Evolutionary conservation across 2,329 filamentous ascomycete genomes (phyloP).

Genomic region (Parascedosporium putredinis): DNA sequence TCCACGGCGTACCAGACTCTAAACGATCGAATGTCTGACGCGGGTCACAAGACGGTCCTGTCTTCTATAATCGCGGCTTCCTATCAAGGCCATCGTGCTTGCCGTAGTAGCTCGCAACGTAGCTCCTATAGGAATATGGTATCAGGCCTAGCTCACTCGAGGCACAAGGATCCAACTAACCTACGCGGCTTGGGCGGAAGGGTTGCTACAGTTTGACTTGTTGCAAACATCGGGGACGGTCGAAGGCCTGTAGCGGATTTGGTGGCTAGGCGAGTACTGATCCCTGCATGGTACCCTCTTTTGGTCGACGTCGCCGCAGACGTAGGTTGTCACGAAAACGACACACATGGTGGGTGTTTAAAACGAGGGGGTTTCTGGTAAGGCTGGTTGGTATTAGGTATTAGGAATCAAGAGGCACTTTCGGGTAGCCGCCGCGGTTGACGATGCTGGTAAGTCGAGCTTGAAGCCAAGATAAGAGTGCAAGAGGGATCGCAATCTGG

Average conservation of each 20-base stretch:
- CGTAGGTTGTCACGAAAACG: constrained; percentile 2
- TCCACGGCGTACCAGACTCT: background rate
- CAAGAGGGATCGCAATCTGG: too few relatives aligned
- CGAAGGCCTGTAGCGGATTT: background rate
- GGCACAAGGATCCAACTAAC: constrained; percentile 1
- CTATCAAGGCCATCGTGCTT: background rate
- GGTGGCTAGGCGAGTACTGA: background rate
- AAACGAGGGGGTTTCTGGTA: background rate
- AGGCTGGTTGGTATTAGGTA: background rate
- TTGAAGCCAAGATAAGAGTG: too few relatives aligned
- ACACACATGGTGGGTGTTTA: constrained; percentile 2
- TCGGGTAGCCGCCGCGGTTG: too few relatives aligned
- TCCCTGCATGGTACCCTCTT: background rate
- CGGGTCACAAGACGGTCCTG: background rate
- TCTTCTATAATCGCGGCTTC: constrained; percentile 2
- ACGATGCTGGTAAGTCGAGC: too few relatives aligned
- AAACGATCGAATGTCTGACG: background rate
- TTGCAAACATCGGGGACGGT: constrained; percentile 6
- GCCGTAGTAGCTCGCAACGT: background rate
- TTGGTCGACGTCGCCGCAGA: constrained; percentile 1
- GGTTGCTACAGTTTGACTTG: constrained; percentile 4
- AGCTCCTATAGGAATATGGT: background rate
- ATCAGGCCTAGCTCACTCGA: background rate
- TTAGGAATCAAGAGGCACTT: background rate
- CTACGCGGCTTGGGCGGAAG: constrained; percentile 4